Base-by-base conservation (phyloP, 1,284 basidiomycete species). In the Boletellus dicymbophilus region DNA sequence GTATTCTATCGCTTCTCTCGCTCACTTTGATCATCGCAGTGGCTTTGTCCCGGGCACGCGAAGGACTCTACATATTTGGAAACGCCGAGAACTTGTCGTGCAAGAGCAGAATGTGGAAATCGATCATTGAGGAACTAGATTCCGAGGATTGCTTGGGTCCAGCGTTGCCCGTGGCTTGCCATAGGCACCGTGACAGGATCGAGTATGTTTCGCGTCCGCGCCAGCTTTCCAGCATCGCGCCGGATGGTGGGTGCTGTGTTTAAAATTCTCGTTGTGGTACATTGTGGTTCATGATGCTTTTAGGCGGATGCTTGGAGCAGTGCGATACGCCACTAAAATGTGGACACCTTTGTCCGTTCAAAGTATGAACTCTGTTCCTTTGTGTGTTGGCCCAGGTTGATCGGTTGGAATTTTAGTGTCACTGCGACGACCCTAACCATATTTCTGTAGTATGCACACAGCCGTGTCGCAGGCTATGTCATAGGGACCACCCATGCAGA, bases 21-120 rank as follows among this genome's bases (percentile, higher is more conserved):
- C 27, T 42, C 27, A 48, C 18, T 15, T 18, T 38, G 33, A 6
- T 31, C 8, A 15, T 6, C 12, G 28, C 73, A 78, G 88, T 91
- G 22, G 87, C 88, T 0, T 61, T 91, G 18, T 90, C 88, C 20
- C 75, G 87, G 18, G 88, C 88, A 4, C 76, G 80, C 40, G 78
- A 90, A 52, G 88, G 88, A 4, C 69, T 90, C 12, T 89, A 77
- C 57, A 82, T 91, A 28, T 69, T 91, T 4, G 88, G 88, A 13
- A 88, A 90, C 51, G 78, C 82, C 0, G 59, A 67, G 1, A 74
- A 84, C 51, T 60, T 84, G 21, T 67, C 74, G 4, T 63, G 62
- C 33, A 70, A 63, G 59, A 84, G 77, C 51, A 41, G 58, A 8
- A 87, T 85, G 74, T 91, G 90, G 90, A 58, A 61, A 0, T 67